Percentiles rank a stretch among this genome's conserved stretches.
Conservation (phyloP, 2,329 filamentous ascomycete species). For the Cercospora canescens region DNA sequence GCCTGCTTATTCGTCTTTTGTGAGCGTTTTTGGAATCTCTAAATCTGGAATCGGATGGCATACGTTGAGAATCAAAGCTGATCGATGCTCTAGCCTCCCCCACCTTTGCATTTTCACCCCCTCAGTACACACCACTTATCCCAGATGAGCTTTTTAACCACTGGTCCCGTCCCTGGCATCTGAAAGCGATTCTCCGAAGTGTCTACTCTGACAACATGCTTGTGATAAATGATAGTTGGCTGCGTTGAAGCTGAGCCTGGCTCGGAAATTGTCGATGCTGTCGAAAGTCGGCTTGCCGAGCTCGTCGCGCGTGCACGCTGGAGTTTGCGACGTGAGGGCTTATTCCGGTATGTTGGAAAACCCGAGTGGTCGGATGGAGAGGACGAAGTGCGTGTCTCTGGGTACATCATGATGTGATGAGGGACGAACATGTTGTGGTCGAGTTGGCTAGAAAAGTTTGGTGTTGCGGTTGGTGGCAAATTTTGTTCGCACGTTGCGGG, state of each 20-base stretch:
- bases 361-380: neutral
- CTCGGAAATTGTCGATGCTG: neutral
- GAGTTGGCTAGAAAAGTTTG: neutral
- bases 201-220: neutral
- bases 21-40: too few species aligned
- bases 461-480: neutral
- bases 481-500: neutral
- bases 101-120: neutral
- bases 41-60: too few species aligned
- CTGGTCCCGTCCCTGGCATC: neutral
- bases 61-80: neutral
- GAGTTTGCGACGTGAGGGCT: neutral
- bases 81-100: neutral
- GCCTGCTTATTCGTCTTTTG: too few species aligned
- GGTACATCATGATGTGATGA: neutral
- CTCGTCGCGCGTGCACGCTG: neutral
- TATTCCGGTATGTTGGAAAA: neutral
- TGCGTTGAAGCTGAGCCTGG: neutral
- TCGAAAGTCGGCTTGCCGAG: neutral
- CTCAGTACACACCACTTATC: neutral
- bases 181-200: neutral
- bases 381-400: neutral
- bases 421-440: neutral
- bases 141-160: neutral
- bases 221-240: constrained; percentile 1